phyloP scores from a whole-genome alignment of 2,329 filamentous ascomycete species.

The Capronia americana region DNA sequence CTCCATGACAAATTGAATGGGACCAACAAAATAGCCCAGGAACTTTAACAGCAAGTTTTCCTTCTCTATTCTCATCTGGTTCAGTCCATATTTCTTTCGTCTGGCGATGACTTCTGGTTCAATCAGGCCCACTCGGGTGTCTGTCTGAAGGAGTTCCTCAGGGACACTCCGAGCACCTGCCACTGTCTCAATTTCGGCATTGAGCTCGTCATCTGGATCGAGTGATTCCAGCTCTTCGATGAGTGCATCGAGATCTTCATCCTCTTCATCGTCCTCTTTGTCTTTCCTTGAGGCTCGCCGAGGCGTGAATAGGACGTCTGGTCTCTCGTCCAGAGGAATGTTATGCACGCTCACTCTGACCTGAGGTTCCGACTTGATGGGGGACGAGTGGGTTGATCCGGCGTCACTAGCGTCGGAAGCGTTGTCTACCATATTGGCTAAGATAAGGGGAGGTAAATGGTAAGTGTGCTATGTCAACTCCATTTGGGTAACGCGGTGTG shows the following conservation, averaged over 20 bases:
- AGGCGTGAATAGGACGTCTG: slow-evolving; percentile 23
- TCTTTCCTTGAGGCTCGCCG: slow-evolving; percentile 24
- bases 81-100: slow-evolving; percentile 78
- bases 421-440: slow-evolving; percentile 33
- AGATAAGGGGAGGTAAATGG: slow-evolving; percentile 24
- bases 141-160: slow-evolving; percentile 78
- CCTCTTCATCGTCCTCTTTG: slow-evolving; percentile 72
- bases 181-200: slow-evolving; percentile 61
- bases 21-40: slow-evolving; percentile 79
- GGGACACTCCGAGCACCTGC: slow-evolving; percentile 66
- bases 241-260: slow-evolving; percentile 83
- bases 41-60: slow-evolving; percentile 86
- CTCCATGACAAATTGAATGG: slow-evolving; percentile 95
- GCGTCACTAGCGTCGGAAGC: slow-evolving; percentile 32
- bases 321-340: slow-evolving; percentile 19
- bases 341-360: slow-evolving; percentile 22
- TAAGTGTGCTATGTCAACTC: slow-evolving; percentile 27
- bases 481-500: slow-evolving; percentile 24
- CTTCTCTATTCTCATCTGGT: slow-evolving; percentile 91
- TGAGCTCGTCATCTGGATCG: slow-evolving; percentile 71
- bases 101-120: slow-evolving; percentile 69
- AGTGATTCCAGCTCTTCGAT: slow-evolving; percentile 87
- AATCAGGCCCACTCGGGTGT: slow-evolving; percentile 74
- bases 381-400: slow-evolving; percentile 25
- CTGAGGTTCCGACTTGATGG: slow-evolving; percentile 22